A percentile compares a stretch with the other conserved stretches of the same genome.
These are phyloP conservation scores for Geopyxis carbonaria DNA, from an alignment of 495 filamentous ascomycete genomes.

Conservation along the genomic window DNA sequence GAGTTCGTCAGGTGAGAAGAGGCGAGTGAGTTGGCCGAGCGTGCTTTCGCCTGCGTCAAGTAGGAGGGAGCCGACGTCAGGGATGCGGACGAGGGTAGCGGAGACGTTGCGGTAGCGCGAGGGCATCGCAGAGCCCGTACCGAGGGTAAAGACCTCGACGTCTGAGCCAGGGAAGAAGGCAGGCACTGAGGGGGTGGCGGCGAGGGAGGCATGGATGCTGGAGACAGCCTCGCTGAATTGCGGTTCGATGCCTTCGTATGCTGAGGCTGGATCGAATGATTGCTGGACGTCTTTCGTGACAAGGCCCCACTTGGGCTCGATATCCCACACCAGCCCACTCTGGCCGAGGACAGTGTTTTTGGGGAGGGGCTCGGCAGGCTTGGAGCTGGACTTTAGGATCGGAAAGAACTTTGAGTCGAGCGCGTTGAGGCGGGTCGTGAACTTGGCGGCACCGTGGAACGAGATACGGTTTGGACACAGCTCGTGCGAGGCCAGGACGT, in stretches of 20 bases:
- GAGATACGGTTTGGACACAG: conserved; percentile 54
- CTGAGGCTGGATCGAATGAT: conserved; percentile 34
- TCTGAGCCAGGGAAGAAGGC: conserved; percentile 48
- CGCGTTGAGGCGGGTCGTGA: conserved; percentile 46
- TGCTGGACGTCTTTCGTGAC: conserved; percentile 33
- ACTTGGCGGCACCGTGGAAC: conserved; percentile 42
- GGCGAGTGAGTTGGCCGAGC: conserved; percentile 69
- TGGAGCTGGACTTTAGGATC: conserved; percentile 40
- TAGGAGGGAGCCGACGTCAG: conserved; percentile 66
- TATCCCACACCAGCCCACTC: conserved; percentile 34
- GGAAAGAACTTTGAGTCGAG: conserved; percentile 54
- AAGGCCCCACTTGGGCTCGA: conserved; percentile 47
- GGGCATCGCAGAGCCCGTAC: conserved; percentile 75
- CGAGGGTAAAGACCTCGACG: conserved; percentile 68
- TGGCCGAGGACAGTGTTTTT: conserved; percentile 15
- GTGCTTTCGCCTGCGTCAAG: conserved; percentile 90
- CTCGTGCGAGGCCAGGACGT: conserved; percentile 58
- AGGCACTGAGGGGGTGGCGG: conserved; percentile 25
- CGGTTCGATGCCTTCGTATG: conserved; percentile 28
- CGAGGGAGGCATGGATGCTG: conserved; percentile 31
- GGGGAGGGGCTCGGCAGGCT: conserved; percentile 10
- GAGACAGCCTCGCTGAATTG: conserved; percentile 31
- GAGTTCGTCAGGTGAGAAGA: conserved; percentile 45
- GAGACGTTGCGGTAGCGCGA: conserved; percentile 94
- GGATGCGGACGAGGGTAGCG: conserved; percentile 58